These are phyloP conservation scores for Phytopythium helicoides DNA, from an alignment of 352 stramenopile species.

Conservation along the genomic window DNA sequence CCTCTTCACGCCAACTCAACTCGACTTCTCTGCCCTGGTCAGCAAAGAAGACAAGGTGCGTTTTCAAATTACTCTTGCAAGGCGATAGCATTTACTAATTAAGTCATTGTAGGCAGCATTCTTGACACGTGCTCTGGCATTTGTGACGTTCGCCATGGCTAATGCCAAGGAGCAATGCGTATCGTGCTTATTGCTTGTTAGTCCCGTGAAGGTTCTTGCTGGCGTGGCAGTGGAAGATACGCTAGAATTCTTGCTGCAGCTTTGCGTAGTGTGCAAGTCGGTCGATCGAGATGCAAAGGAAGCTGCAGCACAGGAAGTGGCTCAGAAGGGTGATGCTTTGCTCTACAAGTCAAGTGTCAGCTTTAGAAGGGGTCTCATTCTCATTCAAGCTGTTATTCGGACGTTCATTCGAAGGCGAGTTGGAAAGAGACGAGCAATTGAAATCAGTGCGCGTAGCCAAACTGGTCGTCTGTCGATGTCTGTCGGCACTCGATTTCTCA, in stretches of 20 bases:
- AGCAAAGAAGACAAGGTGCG: slow-evolving; percentile 79
- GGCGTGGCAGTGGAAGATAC: slow-evolving; percentile 64
- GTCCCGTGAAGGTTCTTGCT: slow-evolving; percentile 77
- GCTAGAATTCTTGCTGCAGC: slow-evolving; percentile 70
- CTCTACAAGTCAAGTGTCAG: slow-evolving; percentile 73
- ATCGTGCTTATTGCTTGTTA: slow-evolving; percentile 76
- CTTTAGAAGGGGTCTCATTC: slow-evolving; percentile 64
- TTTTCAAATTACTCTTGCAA: background rate
- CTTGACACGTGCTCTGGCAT: slow-evolving; percentile 68
- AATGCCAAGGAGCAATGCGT: slow-evolving; percentile 36
- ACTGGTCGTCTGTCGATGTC: slow-evolving; percentile 28
- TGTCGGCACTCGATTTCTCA: slow-evolving; percentile 65
- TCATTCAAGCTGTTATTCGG: slow-evolving; percentile 70
- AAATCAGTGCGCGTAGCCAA: slow-evolving; percentile 7
- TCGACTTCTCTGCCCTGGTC: slow-evolving; percentile 52
- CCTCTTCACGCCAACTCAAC: slow-evolving; percentile 68
- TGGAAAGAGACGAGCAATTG: slow-evolving; percentile 33
- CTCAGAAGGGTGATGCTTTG: slow-evolving; percentile 58
- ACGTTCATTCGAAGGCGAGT: slow-evolving; percentile 54
- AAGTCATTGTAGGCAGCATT: slow-evolving; percentile 77
- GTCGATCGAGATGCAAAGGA: slow-evolving; percentile 44
- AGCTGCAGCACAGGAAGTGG: slow-evolving; percentile 48
- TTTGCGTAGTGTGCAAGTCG: slow-evolving; percentile 62
- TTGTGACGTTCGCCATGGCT: slow-evolving; percentile 62
- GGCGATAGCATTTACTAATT: too few species aligned